A percentile compares a stretch with the other conserved stretches of the same genome.
phyloP scores from a whole-genome alignment of 306 rosid species.

The Cucurbita ficifolia region DNA sequence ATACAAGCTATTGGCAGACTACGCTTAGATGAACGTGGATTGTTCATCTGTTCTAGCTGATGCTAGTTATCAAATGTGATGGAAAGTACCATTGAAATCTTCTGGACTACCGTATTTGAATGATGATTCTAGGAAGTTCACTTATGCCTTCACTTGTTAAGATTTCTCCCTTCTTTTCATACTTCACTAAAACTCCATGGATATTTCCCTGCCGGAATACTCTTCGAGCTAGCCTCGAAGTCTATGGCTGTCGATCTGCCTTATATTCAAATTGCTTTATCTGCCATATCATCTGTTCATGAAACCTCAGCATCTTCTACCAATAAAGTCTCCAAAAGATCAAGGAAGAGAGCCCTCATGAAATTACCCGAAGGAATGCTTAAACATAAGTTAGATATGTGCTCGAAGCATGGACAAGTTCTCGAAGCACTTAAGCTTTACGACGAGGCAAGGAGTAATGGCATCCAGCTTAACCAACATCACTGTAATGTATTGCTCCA shows the following conservation, averaged over 20 bases:
- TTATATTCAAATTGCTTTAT: slow-evolving; percentile 6
- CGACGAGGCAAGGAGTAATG: slow-evolving; percentile 41
- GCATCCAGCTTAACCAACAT: slow-evolving; percentile 23
- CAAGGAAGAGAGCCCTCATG: slow-evolving; percentile 22
- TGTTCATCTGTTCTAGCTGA: neutral
- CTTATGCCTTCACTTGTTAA: slow-evolving; percentile 20
- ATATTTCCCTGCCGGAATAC: slow-evolving; percentile 6
- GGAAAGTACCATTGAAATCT: neutral
- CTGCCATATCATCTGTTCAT: slow-evolving; percentile 10
- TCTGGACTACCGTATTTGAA: neutral
- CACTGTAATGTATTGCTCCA: slow-evolving; percentile 58
- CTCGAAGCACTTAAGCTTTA: slow-evolving; percentile 54
- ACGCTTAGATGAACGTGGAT: neutral
- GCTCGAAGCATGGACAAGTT: slow-evolving; percentile 41
- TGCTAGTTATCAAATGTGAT: neutral
- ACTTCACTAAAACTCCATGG: slow-evolving; percentile 26
- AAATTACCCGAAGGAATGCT: slow-evolving; percentile 49
- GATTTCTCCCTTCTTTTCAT: slow-evolving; percentile 30
- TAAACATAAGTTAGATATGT: slow-evolving; percentile 23
- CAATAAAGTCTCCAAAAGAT: slow-evolving; percentile 15
- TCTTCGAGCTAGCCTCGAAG: slow-evolving; percentile 9
- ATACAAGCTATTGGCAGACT: neutral
- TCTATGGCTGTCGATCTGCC: neutral
- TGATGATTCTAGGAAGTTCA: slow-evolving; percentile 15
- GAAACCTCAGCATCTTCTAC: slow-evolving; percentile 7